These are phyloP conservation scores for Apiospora kogelbergensis DNA, from an alignment of 2,329 filamentous ascomycete genomes.

Conservation along the genomic window DNA sequence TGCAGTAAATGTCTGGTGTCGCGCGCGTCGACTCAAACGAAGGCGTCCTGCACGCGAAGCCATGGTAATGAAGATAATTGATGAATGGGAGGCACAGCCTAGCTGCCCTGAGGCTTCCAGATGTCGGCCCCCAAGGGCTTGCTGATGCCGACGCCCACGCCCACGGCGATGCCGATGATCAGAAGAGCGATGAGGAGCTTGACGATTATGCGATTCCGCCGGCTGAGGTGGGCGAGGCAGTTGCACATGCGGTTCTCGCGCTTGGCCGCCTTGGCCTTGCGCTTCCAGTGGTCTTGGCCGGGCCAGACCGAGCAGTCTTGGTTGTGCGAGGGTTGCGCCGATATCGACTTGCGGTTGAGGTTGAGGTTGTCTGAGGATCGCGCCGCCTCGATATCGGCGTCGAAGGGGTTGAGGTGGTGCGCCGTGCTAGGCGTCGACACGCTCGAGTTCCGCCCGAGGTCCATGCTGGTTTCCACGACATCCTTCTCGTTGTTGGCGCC, in stretches of 20 bases:
- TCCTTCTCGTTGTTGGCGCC: conserved; percentile 18
- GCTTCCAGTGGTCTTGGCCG: conserved; percentile 58
- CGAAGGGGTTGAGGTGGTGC: conserved; percentile 50
- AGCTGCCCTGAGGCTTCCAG: conserved; percentile 44
- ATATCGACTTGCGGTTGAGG: conserved; percentile 34
- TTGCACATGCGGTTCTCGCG: conserved; percentile 49
- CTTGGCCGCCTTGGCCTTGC: conserved; percentile 58
- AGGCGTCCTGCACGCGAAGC: neutral
- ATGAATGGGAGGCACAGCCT: neutral
- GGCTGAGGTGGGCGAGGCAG: conserved; percentile 53
- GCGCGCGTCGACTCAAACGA: neutral
- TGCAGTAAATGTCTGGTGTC: neutral
- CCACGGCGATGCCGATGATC: conserved; percentile 54
- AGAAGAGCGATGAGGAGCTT: conserved; percentile 55
- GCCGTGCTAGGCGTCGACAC: conserved; percentile 46
- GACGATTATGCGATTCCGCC: conserved; percentile 52
- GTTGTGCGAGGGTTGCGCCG: conserved; percentile 31
- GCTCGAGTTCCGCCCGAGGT: conserved; percentile 35
- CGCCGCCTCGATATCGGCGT: conserved; percentile 58
- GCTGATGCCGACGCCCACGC: conserved; percentile 60
- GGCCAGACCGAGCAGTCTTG: conserved; percentile 59
- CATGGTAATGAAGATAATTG: neutral
- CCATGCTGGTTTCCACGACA: conserved; percentile 25
- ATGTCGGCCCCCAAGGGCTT: conserved; percentile 60
- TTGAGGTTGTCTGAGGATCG: conserved; percentile 37